Percentiles rank a stretch among this genome's conserved stretches.
These are phyloP conservation scores for Erodium moschatum DNA, from an alignment of 441 rosid genomes.

Conservation along the genomic window DNA sequence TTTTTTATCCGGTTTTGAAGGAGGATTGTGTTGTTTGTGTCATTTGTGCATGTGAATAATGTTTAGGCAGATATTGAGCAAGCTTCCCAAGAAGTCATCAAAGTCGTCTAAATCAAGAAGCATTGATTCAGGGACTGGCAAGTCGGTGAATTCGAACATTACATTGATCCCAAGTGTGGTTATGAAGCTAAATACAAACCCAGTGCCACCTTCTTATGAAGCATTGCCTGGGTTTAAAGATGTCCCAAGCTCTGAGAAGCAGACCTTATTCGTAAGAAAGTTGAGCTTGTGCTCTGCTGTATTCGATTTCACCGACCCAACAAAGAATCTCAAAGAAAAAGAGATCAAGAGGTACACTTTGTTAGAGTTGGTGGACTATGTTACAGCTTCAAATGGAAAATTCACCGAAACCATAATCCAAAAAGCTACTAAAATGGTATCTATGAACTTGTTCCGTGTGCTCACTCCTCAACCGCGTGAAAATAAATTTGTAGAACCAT, in stretches of 20 bases:
- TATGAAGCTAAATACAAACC: slow-evolving; percentile 45
- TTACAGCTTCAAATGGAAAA: slow-evolving; percentile 60
- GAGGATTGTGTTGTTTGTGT: background rate
- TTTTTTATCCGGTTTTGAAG: background rate
- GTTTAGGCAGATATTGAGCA: slow-evolving; percentile 75
- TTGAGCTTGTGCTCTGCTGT: slow-evolving; percentile 44
- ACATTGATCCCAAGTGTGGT: slow-evolving; percentile 28
- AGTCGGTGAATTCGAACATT: too few relatives aligned
- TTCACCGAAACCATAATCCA: slow-evolving; percentile 47
- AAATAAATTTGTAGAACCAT: slow-evolving; percentile 47
- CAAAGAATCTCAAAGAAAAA: slow-evolving; percentile 60
- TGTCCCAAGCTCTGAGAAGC: slow-evolving; percentile 67
- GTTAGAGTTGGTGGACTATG: slow-evolving; percentile 68
- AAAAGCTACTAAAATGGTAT: slow-evolving; percentile 50
- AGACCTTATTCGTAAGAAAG: slow-evolving; percentile 48
- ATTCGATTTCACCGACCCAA: slow-evolving; percentile 58
- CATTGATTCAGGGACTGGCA: slow-evolving; percentile 14
- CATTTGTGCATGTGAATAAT: slow-evolving; percentile 29
- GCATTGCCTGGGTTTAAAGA: slow-evolving; percentile 71
- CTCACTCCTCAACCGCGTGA: slow-evolving; percentile 54
- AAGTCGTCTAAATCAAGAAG: slow-evolving; percentile 47
- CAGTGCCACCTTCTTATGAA: slow-evolving; percentile 39
- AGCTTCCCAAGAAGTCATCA: slow-evolving; percentile 72
- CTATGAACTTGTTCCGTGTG: slow-evolving; percentile 46
- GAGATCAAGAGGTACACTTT: slow-evolving; percentile 68